Conservation (phyloP, 306 rosid genomes). For the Ormosia emarginata region DNA sequence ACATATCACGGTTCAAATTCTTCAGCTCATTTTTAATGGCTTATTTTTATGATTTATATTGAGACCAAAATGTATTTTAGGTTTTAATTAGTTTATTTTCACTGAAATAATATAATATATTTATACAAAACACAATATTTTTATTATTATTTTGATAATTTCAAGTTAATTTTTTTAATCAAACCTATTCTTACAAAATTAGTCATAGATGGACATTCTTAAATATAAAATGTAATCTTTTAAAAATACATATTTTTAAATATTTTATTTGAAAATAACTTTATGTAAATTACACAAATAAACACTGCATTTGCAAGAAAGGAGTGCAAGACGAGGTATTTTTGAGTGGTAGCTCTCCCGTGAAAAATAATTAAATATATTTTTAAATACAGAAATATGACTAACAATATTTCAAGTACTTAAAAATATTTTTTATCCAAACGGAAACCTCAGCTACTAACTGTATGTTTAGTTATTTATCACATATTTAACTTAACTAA, state of each 20-base stretch:
- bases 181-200: neutral
- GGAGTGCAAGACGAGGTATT: neutral
- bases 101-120: neutral
- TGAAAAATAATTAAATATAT: too few relatives aligned
- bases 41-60: neutral
- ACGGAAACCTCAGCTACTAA: neutral
- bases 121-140: neutral
- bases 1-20: neutral
- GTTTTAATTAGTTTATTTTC: neutral
- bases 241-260: neutral
- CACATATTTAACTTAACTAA: neutral
- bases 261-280: too few relatives aligned
- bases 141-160: neutral
- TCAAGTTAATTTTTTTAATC: neutral
- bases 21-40: neutral
- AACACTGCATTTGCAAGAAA: neutral
- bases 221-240: neutral
- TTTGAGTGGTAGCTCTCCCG: too few relatives aligned
- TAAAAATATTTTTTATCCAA: too few relatives aligned
- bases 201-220: neutral
- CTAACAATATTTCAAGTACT: neutral
- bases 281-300: neutral
- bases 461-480: neutral
- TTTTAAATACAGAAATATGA: too few relatives aligned
- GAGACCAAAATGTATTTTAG: neutral